Percentiles rank a stretch among this genome's conserved stretches.
Evolutionary conservation across 495 filamentous ascomycete genomes (phyloP).

Genomic region (Sordaria brevicollis): DNA sequence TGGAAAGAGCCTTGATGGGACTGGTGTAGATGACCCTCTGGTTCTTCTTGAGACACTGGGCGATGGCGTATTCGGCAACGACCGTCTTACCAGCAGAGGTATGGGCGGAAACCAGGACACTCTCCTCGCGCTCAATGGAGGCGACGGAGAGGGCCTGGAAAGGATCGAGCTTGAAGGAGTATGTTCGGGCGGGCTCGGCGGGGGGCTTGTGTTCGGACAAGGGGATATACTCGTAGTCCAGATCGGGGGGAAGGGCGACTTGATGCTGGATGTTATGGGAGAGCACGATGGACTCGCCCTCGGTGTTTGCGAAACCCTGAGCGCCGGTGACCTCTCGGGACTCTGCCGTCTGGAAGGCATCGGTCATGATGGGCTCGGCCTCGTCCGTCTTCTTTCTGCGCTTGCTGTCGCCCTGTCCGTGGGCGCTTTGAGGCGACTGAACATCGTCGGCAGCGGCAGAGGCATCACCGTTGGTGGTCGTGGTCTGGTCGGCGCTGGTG

Average conservation of each 20-base stretch:
- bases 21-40: conserved; percentile 98
- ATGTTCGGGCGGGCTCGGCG: conserved; percentile 70
- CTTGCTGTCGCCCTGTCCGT: conserved; percentile 43
- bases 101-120: conserved; percentile 92
- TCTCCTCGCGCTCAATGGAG: conserved; percentile 90
- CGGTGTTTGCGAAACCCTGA: conserved; percentile 63
- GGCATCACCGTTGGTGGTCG: conserved; percentile 8
- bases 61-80: conserved; percentile 95
- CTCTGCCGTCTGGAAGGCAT: conserved; percentile 93
- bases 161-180: conserved; percentile 86
- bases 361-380: conserved; percentile 76
- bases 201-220: conserved; percentile 84
- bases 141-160: conserved; percentile 90
- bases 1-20: conserved; percentile 96
- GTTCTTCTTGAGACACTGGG: conserved; percentile 91
- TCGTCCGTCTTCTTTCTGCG: conserved; percentile 63
- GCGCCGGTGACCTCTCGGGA: conserved; percentile 77
- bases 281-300: conserved; percentile 55
- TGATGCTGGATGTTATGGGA: conserved; percentile 98
- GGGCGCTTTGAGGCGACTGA: conserved; percentile 2
- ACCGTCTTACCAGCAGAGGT: conserved; percentile 98
- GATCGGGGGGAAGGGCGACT: conserved; percentile 80
- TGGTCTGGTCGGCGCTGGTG: not conserved
- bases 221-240: conserved; percentile 76
- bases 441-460: conserved; percentile 7